These are phyloP conservation scores for Echites panduratus DNA, from an alignment of 257 asterid genomes.

Conservation along the genomic window DNA sequence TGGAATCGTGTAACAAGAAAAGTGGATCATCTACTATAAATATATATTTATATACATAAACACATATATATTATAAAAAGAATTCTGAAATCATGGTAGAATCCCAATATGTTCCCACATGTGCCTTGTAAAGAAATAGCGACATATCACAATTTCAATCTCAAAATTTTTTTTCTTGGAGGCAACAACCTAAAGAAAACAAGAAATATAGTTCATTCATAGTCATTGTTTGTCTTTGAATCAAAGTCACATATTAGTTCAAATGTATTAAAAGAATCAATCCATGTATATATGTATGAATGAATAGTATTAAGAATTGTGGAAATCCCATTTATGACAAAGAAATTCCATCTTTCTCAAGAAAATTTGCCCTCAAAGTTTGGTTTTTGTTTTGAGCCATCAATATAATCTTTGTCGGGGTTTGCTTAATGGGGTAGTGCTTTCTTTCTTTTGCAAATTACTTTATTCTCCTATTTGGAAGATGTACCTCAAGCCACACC, in stretches of 20 bases:
- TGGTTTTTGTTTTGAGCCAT: constrained; percentile 11
- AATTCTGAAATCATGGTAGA: constrained; percentile 14
- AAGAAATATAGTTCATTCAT: constrained; percentile 3
- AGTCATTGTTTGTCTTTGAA: constrained; percentile 17
- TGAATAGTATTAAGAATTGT: background rate
- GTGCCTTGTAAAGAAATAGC: constrained; percentile 13
- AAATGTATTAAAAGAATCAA: constrained; percentile 2
- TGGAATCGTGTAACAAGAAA: constrained; percentile 9
- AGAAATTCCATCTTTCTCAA: constrained; percentile 21
- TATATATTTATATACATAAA: background rate
- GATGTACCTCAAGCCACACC: constrained; percentile 16
- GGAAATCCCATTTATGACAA: constrained; percentile 13
- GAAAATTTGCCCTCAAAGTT: background rate
- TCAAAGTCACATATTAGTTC: constrained; percentile 6
- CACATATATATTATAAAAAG: too few relatives aligned
- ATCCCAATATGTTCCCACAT: constrained; percentile 25
- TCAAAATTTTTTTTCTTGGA: background rate
- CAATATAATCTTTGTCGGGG: constrained; percentile 15
- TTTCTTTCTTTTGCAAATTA: constrained; percentile 12
- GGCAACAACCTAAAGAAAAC: constrained; percentile 7
- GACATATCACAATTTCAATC: constrained; percentile 1
- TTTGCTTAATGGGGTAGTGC: constrained; percentile 17
- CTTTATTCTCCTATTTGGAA: constrained; percentile 19
- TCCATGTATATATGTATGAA: too few relatives aligned
- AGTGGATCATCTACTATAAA: constrained; percentile 12